Conservation (phyloP, 2,329 filamentous ascomycete species). For the Epichloe brachyelytri region DNA sequence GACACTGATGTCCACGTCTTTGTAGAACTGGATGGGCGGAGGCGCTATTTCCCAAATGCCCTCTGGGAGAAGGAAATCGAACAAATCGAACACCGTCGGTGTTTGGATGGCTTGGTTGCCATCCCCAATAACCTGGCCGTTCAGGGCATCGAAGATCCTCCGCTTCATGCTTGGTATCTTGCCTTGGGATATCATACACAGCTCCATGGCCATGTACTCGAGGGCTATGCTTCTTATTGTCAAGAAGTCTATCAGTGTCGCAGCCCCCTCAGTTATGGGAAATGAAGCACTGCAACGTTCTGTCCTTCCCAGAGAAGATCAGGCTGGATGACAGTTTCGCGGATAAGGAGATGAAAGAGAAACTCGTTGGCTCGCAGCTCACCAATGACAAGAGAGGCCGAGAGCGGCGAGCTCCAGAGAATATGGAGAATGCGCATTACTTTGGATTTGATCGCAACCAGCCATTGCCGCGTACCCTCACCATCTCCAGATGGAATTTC, state of each 20-base stretch:
- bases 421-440: slow-evolving; percentile 62
- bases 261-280: slow-evolving; percentile 55
- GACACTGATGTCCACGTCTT: slow-evolving; percentile 51
- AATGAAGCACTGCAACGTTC: slow-evolving; percentile 45
- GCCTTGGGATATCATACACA: slow-evolving; percentile 62
- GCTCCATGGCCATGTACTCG: slow-evolving; percentile 75
- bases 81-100: slow-evolving; percentile 76
- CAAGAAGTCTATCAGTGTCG: slow-evolving; percentile 65
- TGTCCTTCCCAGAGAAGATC: slow-evolving; percentile 63
- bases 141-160: slow-evolving; percentile 57
- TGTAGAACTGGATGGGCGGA: slow-evolving; percentile 46
- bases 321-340: slow-evolving; percentile 56
- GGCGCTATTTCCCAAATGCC: slow-evolving; percentile 36
- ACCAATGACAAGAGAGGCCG: slow-evolving; percentile 58
- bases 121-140: slow-evolving; percentile 58
- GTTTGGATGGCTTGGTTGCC: slow-evolving; percentile 54
- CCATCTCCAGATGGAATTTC: slow-evolving; percentile 53
- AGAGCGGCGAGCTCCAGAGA: slow-evolving; percentile 74
- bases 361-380: slow-evolving; percentile 73
- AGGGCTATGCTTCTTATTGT: slow-evolving; percentile 63
- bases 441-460: slow-evolving; percentile 55
- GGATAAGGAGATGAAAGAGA: slow-evolving; percentile 62
- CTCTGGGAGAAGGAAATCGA: slow-evolving; percentile 64
- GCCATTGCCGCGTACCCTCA: slow-evolving; percentile 51
- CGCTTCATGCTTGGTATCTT: slow-evolving; percentile 58